phyloP scores from a whole-genome alignment of 306 rosid species.

The Vigna unguiculata region DNA sequence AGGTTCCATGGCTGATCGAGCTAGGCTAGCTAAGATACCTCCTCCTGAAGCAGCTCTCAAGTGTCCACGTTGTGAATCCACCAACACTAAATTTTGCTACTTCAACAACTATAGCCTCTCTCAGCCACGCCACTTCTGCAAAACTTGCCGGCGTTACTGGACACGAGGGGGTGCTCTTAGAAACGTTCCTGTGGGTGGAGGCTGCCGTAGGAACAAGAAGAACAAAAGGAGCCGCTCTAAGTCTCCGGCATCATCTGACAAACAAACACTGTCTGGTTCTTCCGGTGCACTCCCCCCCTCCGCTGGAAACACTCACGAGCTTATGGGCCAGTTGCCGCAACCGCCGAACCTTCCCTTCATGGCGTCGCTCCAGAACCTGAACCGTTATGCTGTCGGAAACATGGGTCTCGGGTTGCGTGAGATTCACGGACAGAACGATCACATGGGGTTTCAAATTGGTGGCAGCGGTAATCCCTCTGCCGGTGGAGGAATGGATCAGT shows the following conservation, averaged over 20 bases:
- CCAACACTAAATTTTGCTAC: conserved; percentile 92
- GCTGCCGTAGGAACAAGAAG: conserved; percentile 90
- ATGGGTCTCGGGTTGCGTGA: conserved; percentile 68
- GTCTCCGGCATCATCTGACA: conserved; percentile 61
- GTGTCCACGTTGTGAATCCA: conserved; percentile 94
- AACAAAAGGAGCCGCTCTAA: conserved; percentile 70
- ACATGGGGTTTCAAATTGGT: conserved; percentile 66
- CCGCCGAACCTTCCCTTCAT: conserved; percentile 64
- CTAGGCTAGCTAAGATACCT: conserved; percentile 76
- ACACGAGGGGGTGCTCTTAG: conserved; percentile 88
- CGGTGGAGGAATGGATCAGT: conserved; percentile 53
- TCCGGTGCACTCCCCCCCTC: conserved; percentile 49
- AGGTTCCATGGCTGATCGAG: conserved; percentile 87
- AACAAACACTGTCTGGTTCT: conserved; percentile 46
- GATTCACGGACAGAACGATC: conserved; percentile 56
- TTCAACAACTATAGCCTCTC: conserved; percentile 84
- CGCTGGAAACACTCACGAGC: conserved; percentile 40
- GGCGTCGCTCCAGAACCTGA: conserved; percentile 69
- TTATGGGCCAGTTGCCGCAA: conserved; percentile 54
- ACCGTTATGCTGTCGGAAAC: conserved; percentile 62
- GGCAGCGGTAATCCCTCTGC: conserved; percentile 43
- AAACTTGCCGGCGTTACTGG: conserved; percentile 95
- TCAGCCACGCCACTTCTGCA: conserved; percentile 97
- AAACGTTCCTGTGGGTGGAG: conserved; percentile 94
- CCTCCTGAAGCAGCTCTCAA: conserved; percentile 83